Percentiles rank a stretch among this genome's conserved stretches.
These are phyloP conservation scores for Eucalyptus coolabah DNA, from an alignment of 345 rosid species.

Conservation along the genomic window DNA sequence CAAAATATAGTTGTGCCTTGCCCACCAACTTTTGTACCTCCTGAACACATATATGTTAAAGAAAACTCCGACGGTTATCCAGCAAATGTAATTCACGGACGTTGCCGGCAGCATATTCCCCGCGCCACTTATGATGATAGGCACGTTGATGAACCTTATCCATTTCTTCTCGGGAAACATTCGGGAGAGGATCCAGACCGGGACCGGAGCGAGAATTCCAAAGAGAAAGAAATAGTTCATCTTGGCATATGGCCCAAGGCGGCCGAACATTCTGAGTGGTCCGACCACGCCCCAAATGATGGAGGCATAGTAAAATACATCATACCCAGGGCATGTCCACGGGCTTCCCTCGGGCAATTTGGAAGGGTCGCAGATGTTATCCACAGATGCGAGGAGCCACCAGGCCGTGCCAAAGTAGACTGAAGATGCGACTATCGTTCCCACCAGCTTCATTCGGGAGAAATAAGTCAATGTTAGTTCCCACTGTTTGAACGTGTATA, in stretches of 20 bases:
- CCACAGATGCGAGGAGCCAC: constrained; percentile 37
- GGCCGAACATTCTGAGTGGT: constrained; percentile 34
- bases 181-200: constrained; percentile 23
- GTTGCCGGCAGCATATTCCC: constrained; percentile 11
- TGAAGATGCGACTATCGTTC: constrained; percentile 26
- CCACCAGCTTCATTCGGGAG: constrained; percentile 9
- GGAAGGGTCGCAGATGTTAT: constrained; percentile 14
- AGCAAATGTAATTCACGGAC: constrained; percentile 17
- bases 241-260: constrained; percentile 16
- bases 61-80: constrained; percentile 18
- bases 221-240: constrained; percentile 46
- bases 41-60: constrained; percentile 17
- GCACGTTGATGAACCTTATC: constrained; percentile 31
- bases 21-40: constrained; percentile 42
- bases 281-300: constrained; percentile 56
- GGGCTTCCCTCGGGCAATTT: constrained; percentile 30
- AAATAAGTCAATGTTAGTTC: background rate
- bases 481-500: background rate
- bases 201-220: constrained; percentile 27
- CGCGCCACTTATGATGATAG: constrained; percentile 15
- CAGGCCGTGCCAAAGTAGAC: constrained; percentile 35
- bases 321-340: constrained; percentile 42
- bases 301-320: constrained; percentile 39
- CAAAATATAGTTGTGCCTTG: constrained; percentile 28
- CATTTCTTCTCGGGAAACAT: constrained; percentile 21